Base-by-base conservation (phyloP, 2,329 filamentous ascomycete species). In the Xylaria digitata region DNA sequence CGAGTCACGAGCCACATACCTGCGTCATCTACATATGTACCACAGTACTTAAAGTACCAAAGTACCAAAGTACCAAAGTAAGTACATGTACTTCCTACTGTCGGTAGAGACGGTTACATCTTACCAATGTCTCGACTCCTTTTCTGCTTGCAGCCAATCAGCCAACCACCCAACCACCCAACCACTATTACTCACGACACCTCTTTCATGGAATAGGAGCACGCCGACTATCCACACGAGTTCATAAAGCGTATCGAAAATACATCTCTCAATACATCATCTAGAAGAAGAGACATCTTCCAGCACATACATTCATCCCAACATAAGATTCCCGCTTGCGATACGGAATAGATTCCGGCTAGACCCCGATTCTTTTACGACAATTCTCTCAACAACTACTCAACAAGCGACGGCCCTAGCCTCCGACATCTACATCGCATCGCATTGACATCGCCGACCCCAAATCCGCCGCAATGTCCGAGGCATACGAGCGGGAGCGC, bases 401-500 rank as follows among this genome's bases (percentile, higher is more conserved):
- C 13, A 7, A 45, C 40, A 19, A 61, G 15, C 26, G 9, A 30
- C 34, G 8, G 1, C 23, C 5, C 23, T 32, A 52, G 17, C 15
- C 40, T 17, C 23, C 48, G 13, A 45, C 13, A 46, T 37, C n/a
- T n/a, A 4, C 3, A 7, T 2, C 32, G 3, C 13, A 21, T 15
- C 13, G 34, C 26, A 15, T 7, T 30, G 17, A 52, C 17, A 21
- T 6, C 17, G 11, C 6, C 6, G 0, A 19, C 6, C 48, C 15
- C 9, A 37, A 40, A 50, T 6, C 52, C 13, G 53, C 26, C 61
- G 54, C 55, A 71, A 93, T 93, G 90, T 90, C 90, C 53, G 90
- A 93, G 79, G 86, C 90, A 71, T 93, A 92, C 82, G 90, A 93
- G 82, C 90, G 90, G 79, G 90, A 93, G 82, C 86, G 88, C 78